phyloP scores from a whole-genome alignment of 2,329 filamentous ascomycete genomes.

The Aspergillus sojae region DNA sequence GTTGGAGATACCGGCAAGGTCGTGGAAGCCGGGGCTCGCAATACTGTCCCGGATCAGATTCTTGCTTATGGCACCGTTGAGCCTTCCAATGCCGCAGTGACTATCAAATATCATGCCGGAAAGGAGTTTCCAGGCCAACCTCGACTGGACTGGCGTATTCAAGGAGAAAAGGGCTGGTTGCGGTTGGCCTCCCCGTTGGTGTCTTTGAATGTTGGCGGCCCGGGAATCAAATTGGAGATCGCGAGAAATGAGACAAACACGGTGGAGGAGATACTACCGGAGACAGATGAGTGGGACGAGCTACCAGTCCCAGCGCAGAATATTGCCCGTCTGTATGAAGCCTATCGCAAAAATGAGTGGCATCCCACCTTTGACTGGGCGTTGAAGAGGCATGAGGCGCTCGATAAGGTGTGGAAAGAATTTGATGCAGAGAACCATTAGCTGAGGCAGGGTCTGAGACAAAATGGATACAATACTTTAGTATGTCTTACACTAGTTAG shows the following conservation, averaged over 20 bases:
- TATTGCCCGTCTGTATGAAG: constrained; percentile 61
- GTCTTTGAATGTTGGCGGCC: constrained; percentile 38
- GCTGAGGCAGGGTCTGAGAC: not conserved
- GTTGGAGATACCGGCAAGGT: not conserved
- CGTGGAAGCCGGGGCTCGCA: not conserved
- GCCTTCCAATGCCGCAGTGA: constrained; percentile 26
- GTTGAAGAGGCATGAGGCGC: constrained; percentile 50
- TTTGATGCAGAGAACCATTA: constrained; percentile 7
- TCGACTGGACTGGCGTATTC: constrained; percentile 28
- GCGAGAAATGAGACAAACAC: constrained; percentile 53
- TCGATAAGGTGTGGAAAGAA: constrained; percentile 38
- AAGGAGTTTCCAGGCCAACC: constrained; percentile 29
- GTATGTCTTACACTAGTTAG: no score
- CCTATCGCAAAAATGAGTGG: constrained; percentile 48
- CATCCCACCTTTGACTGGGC: constrained; percentile 51
- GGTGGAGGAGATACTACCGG: constrained; percentile 42
- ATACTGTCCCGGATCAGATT: constrained; percentile 12
- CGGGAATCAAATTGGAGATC: constrained; percentile 52
- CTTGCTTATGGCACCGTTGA: constrained; percentile 16
- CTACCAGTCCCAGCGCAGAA: constrained; percentile 50
- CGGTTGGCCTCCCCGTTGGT: constrained; percentile 38
- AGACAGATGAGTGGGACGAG: constrained; percentile 52
- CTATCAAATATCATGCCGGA: constrained; percentile 55
- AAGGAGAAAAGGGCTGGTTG: constrained; percentile 43
- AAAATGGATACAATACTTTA: not conserved